Conservation (phyloP, 441 rosid species). For the Theobroma grandiflorum region DNA sequence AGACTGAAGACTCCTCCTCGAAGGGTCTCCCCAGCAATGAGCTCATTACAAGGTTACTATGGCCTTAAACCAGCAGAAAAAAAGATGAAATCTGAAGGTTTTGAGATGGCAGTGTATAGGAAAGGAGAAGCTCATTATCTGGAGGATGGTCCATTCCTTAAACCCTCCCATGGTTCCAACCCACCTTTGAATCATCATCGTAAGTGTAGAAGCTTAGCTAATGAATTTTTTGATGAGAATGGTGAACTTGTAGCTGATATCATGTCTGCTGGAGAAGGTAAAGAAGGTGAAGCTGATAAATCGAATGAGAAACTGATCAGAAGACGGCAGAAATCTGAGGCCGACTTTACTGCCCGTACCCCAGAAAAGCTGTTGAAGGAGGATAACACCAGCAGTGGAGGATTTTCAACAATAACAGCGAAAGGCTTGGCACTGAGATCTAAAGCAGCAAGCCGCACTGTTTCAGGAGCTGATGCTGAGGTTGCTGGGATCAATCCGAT, state of each 20-base stretch:
- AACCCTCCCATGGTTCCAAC: slow-evolving; percentile 44
- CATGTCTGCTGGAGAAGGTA: slow-evolving; percentile 27
- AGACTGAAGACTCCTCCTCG: slow-evolving; percentile 53
- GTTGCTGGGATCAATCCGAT: slow-evolving; percentile 32
- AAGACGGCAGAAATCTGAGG: slow-evolving; percentile 73
- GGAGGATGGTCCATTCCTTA: slow-evolving; percentile 44
- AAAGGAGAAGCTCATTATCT: slow-evolving; percentile 40
- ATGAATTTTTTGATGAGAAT: slow-evolving; percentile 52
- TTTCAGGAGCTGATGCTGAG: slow-evolving; percentile 44
- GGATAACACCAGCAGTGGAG: slow-evolving; percentile 45
- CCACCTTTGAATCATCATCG: slow-evolving; percentile 54
- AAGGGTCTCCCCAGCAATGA: slow-evolving; percentile 69
- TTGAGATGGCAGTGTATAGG: slow-evolving; percentile 49
- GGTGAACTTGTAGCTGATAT: slow-evolving; percentile 37
- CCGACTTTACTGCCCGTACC: slow-evolving; percentile 42
- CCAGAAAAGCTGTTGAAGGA: slow-evolving; percentile 63
- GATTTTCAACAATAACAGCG: slow-evolving; percentile 50
- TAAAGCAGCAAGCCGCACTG: slow-evolving; percentile 50
- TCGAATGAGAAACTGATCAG: slow-evolving; percentile 52
- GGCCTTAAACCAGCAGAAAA: slow-evolving; percentile 53
- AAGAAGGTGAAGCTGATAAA: slow-evolving; percentile 46
- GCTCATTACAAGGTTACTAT: slow-evolving; percentile 67
- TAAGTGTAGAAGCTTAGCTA: slow-evolving; percentile 70
- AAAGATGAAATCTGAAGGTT: slow-evolving; percentile 46
- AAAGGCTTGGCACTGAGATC: slow-evolving; percentile 64